These are phyloP conservation scores for Mycogone perniciosa DNA, from an alignment of 2,329 filamentous ascomycete species.

Conservation along the genomic window DNA sequence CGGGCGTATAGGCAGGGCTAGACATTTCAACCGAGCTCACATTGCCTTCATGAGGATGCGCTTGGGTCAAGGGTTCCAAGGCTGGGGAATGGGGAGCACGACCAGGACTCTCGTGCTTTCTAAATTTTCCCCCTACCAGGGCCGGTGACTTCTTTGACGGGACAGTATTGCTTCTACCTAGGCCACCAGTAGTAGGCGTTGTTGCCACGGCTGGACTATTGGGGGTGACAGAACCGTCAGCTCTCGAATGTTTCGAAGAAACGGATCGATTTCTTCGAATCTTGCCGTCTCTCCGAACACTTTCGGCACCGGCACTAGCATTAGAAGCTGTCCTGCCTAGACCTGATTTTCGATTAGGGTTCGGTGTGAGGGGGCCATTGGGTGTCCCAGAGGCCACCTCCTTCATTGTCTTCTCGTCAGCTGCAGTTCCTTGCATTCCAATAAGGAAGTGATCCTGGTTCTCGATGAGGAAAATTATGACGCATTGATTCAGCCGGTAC, in stretches of 20 bases:
- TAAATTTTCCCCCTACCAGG: constrained; percentile 61
- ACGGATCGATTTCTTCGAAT: constrained; percentile 85
- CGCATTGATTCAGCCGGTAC: constrained; percentile 91
- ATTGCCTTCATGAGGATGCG: constrained; percentile 21
- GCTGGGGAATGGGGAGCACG: constrained; percentile 23
- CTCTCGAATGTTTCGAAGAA: constrained; percentile 78
- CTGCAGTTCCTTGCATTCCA: constrained; percentile 97
- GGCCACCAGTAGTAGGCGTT: constrained; percentile 50
- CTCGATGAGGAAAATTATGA: constrained; percentile 95
- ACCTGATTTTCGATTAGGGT: constrained; percentile 47
- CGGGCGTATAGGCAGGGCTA: constrained; percentile 25
- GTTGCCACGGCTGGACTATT: constrained; percentile 51
- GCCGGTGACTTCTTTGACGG: constrained; percentile 84
- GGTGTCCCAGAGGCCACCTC: constrained; percentile 64
- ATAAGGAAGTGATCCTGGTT: constrained; percentile 98
- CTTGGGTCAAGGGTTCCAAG: constrained; percentile 34
- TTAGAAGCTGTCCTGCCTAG: constrained; percentile 66
- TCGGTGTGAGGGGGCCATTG: constrained; percentile 38
- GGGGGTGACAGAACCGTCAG: constrained; percentile 66
- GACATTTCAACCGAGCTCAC: constrained; percentile 18
- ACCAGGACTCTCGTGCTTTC: constrained; percentile 30
- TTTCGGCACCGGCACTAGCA: constrained; percentile 82
- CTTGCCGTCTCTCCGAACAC: constrained; percentile 71
- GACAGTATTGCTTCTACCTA: constrained; percentile 76
- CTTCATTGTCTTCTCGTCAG: constrained; percentile 70